A percentile compares a stretch with the other conserved stretches of the same genome.
Conservation (phyloP, 2,329 filamentous ascomycete genomes). For the Teratosphaeria pseudoeucalypti region DNA sequence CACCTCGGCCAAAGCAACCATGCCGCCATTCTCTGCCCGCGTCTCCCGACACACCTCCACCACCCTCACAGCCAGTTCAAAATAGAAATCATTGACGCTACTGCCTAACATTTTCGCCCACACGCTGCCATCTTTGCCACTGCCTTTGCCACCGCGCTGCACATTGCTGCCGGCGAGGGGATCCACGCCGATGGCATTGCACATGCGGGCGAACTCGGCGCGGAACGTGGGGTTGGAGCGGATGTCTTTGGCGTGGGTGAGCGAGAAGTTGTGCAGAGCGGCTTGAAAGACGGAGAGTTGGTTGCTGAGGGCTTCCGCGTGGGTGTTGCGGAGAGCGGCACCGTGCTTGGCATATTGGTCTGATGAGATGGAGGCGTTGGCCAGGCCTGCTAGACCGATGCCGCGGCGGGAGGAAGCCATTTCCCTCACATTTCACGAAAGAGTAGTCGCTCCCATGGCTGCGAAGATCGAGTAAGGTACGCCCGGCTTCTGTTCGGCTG, state of each 20-base stretch:
- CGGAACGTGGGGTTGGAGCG: slow-evolving; percentile 91
- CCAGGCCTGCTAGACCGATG: slow-evolving; percentile 83
- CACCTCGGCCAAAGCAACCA: slow-evolving; percentile 77
- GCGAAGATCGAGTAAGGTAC: neutral
- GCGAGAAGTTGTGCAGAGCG: slow-evolving; percentile 85
- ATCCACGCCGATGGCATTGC: slow-evolving; percentile 90
- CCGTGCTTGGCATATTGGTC: slow-evolving; percentile 89
- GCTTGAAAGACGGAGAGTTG: slow-evolving; percentile 95
- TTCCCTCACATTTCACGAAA: neutral
- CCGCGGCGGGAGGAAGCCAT: slow-evolving; percentile 55
- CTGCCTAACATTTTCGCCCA: slow-evolving; percentile 89
- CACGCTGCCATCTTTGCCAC: slow-evolving; percentile 53
- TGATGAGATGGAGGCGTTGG: slow-evolving; percentile 70
- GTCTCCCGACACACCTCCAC: slow-evolving; percentile 87
- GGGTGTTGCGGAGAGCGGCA: slow-evolving; percentile 69
- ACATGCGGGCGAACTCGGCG: slow-evolving; percentile 97
- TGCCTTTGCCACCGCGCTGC: slow-evolving; percentile 32
- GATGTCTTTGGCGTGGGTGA: slow-evolving; percentile 91
- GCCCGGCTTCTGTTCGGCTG: neutral
- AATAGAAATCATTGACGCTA: slow-evolving; percentile 96
- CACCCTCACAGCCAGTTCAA: slow-evolving; percentile 88
- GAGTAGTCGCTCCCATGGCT: neutral
- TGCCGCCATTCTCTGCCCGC: slow-evolving; percentile 78
- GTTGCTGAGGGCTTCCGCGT: slow-evolving; percentile 76
- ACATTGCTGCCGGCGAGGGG: slow-evolving; percentile 55